phyloP scores from a whole-genome alignment of 441 rosid genomes.

The Theobroma grandiflorum region DNA sequence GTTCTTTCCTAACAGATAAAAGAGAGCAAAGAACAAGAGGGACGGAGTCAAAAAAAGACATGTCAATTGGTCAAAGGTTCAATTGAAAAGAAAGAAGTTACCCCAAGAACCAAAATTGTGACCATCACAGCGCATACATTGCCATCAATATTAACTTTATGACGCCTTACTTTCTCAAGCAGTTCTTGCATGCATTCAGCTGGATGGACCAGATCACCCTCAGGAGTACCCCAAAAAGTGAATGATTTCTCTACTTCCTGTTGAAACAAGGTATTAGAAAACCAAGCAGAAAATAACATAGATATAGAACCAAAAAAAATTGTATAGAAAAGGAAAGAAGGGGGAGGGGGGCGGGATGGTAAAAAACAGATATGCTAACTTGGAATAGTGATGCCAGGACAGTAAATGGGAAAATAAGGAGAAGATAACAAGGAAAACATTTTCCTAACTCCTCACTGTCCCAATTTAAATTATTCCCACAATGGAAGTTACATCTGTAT shows the following conservation, averaged over 20 bases:
- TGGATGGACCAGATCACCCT: constrained; percentile 94
- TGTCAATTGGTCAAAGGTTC: background rate
- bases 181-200: constrained; percentile 97
- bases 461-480: background rate
- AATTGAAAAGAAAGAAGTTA: constrained; percentile 37
- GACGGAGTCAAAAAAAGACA: background rate
- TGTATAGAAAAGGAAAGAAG: background rate
- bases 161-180: constrained; percentile 96
- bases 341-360: background rate
- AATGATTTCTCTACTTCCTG: constrained; percentile 97
- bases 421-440: constrained; percentile 32
- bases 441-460: constrained; percentile 29
- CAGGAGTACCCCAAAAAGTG: constrained; percentile 97
- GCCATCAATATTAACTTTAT: constrained; percentile 91
- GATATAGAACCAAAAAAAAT: background rate
- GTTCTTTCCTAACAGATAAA: background rate
- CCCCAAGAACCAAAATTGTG: constrained; percentile 99
- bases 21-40: background rate
- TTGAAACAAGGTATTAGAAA: constrained; percentile 30
- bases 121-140: constrained; percentile 98
- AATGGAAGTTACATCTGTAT: background rate
- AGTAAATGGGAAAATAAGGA: too few relatives aligned
- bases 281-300: background rate
- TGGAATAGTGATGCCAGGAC: background rate
- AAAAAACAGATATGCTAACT: background rate